Conservation (phyloP, 495 filamentous ascomycete genomes). For the Penicillium pulvis region DNA sequence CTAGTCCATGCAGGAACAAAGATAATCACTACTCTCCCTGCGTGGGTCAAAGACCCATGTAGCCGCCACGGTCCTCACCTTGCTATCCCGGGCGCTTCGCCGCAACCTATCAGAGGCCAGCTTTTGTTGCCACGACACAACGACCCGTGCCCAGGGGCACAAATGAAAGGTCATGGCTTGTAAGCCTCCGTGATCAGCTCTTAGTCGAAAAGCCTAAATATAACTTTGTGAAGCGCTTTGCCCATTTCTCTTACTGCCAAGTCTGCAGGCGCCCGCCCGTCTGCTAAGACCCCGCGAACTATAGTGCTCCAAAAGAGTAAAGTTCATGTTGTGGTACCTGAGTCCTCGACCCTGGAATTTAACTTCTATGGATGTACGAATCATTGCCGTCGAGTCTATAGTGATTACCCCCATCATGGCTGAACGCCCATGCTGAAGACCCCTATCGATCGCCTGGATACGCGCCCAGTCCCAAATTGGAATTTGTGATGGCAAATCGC, state of each 20-base stretch:
- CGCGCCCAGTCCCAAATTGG: slow-evolving; percentile 10
- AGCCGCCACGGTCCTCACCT: slow-evolving; percentile 17
- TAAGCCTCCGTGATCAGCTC: not conserved
- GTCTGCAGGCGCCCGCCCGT: slow-evolving; percentile 26
- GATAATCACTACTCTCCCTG: not conserved
- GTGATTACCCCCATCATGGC: slow-evolving; percentile 1
- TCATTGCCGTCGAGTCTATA: not conserved
- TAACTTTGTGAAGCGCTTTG: slow-evolving; percentile 11
- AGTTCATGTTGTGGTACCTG: not conserved
- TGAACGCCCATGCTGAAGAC: slow-evolving; percentile 4
- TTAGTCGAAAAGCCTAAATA: slow-evolving; percentile 13
- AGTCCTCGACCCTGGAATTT: slow-evolving; percentile 10
- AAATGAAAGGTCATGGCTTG: slow-evolving; percentile 9
- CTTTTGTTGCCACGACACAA: not conserved
- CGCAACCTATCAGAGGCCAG: slow-evolving; percentile 23
- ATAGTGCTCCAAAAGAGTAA: not conserved
- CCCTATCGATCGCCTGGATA: slow-evolving; percentile 9
- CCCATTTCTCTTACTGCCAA: slow-evolving; percentile 21
- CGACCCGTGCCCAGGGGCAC: slow-evolving; percentile 1
- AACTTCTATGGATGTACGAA: slow-evolving; percentile 2
- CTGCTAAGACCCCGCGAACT: slow-evolving; percentile 10
- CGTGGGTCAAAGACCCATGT: slow-evolving; percentile 2
- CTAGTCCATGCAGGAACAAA: not conserved
- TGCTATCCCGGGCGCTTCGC: slow-evolving; percentile 25
- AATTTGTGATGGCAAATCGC: slow-evolving; percentile 21